phyloP scores from a whole-genome alignment of 768 basidiomycete species.

The Russula dissimulans region DNA sequence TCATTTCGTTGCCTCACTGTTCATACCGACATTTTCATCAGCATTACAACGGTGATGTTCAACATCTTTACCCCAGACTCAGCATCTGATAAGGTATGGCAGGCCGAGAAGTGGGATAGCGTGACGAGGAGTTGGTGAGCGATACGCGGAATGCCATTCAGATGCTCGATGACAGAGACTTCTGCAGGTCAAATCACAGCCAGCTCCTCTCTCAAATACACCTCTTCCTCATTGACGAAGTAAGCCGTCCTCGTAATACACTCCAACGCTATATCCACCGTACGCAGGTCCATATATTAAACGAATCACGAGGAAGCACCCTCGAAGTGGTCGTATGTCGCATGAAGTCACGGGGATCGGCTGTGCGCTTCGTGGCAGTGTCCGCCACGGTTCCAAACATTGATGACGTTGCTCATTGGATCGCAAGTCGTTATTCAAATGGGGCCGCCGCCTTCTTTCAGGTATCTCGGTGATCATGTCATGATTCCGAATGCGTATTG shows the following conservation, averaged over 20 bases:
- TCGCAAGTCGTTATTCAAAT: constrained; percentile 39
- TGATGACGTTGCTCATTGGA: constrained; percentile 82
- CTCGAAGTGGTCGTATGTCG: constrained; percentile 92
- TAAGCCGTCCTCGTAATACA: constrained; percentile 24
- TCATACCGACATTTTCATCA: constrained; percentile 22
- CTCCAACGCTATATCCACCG: background rate
- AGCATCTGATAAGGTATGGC: background rate
- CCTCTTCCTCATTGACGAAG: constrained; percentile 89
- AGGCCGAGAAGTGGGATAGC: constrained; percentile 97
- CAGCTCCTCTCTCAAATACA: constrained; percentile 60
- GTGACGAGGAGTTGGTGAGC: constrained; percentile 77
- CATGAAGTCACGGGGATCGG: constrained; percentile 69
- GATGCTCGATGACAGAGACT: background rate
- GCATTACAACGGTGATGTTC: constrained; percentile 65
- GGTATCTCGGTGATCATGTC: constrained; percentile 32
- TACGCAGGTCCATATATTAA: constrained; percentile 79
- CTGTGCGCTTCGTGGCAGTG: constrained; percentile 77
- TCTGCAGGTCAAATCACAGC: constrained; percentile 49
- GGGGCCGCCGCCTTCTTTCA: constrained; percentile 57
- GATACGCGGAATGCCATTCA: background rate
- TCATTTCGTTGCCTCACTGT: constrained; percentile 20
- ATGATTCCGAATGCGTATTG: background rate
- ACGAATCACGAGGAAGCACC: constrained; percentile 83
- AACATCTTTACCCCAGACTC: background rate
- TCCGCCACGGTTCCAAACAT: constrained; percentile 95